phyloP scores from a whole-genome alignment of 768 basidiomycete genomes.

The Omphalotus guepiniiformis region DNA sequence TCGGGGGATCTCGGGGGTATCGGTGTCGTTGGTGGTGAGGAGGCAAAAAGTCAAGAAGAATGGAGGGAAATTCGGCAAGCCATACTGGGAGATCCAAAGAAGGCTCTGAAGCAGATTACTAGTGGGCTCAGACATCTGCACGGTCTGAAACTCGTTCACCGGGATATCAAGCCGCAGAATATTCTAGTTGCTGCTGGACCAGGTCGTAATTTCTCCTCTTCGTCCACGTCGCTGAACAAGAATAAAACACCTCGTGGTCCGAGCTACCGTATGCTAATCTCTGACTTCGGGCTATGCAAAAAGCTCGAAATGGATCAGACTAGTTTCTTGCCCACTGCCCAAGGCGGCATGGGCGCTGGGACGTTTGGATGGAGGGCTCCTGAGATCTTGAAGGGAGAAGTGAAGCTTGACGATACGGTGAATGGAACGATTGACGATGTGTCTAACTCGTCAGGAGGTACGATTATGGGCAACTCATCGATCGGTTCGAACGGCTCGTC shows the following conservation, averaged over 20 bases:
- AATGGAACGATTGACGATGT: too few species aligned
- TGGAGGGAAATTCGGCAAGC: conserved; percentile 70
- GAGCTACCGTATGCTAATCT: conserved; percentile 81
- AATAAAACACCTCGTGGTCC: conserved; percentile 37
- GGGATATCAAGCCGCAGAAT: conserved; percentile 18
- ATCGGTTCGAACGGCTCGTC: conserved; percentile 19
- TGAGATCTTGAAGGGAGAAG: conserved; percentile 91
- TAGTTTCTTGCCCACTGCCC: conserved; percentile 88
- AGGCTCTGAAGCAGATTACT: conserved; percentile 82
- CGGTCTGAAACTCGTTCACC: conserved; percentile 12
- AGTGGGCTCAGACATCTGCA: conserved; percentile 70
- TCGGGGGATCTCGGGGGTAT: conserved; percentile 30
- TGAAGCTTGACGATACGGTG: conserved; percentile 83
- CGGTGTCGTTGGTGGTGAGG: background rate
- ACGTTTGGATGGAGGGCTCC: conserved; percentile 98
- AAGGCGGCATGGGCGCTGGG: conserved; percentile 86
- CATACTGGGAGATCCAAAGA: conserved; percentile 72
- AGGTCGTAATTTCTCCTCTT: background rate
- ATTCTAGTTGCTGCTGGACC: conserved; percentile 9
- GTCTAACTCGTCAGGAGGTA: conserved; percentile 55
- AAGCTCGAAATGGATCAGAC: conserved; percentile 95
- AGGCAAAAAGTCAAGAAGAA: conserved; percentile 24
- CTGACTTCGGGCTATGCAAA: conserved; percentile 96
- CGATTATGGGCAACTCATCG: conserved; percentile 34
- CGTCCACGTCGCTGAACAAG: conserved; percentile 49